A percentile compares a stretch with the other conserved stretches of the same genome.
Evolutionary conservation across 257 asterid species (phyloP).

Genomic region (Ophiorrhiza pumila): DNA sequence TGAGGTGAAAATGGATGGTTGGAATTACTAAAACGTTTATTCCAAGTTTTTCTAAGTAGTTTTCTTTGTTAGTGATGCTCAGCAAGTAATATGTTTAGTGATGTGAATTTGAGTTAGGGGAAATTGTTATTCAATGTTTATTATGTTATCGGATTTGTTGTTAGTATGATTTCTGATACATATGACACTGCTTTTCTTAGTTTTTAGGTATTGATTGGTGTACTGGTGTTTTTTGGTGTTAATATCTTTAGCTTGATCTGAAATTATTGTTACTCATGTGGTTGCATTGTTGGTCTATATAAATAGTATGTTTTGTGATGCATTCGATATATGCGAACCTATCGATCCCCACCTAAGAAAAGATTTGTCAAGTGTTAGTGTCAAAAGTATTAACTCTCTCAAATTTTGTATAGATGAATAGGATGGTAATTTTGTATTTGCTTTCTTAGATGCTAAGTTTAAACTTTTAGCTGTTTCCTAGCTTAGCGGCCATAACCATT

Average conservation of each 20-base stretch:
- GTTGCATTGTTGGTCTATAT: background rate
- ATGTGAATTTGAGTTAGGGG: conserved; percentile 3
- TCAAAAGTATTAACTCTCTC: background rate
- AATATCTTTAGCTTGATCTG: background rate
- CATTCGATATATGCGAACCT: no score
- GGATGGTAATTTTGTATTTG: no score
- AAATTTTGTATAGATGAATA: no score
- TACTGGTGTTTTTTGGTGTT: background rate
- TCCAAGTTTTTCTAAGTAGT: no score
- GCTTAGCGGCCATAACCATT: no score
- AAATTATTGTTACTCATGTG: background rate
- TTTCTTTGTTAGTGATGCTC: background rate
- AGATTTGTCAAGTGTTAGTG: background rate
- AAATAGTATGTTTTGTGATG: background rate
- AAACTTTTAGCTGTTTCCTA: no score
- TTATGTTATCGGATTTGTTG: background rate
- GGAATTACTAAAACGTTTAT: background rate
- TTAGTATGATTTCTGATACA: background rate
- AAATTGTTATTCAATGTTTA: background rate
- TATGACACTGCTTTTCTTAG: background rate
- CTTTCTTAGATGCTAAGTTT: no score
- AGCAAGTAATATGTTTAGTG: conserved; percentile 1
- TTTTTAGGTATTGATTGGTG: background rate
- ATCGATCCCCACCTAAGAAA: no score
- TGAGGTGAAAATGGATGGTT: conserved; percentile 12